Base-by-base conservation (phyloP, 352 stramenopile species). In the Phytophthora europaea region DNA sequence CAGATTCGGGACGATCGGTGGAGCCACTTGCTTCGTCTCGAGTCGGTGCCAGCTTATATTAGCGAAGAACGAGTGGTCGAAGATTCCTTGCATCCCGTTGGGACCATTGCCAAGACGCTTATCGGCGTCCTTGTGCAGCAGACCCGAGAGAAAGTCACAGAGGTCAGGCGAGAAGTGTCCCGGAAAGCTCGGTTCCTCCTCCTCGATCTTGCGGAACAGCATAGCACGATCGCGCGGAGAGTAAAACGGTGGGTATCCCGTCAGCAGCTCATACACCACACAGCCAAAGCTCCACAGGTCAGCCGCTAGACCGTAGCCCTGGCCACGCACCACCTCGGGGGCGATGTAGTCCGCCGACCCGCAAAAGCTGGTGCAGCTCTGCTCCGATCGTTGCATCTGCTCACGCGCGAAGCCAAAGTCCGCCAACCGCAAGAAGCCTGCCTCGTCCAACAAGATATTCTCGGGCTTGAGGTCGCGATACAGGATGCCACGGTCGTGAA, bases 181-280 rank as follows among this genome's bases (percentile, higher is more conserved):
- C n/a, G 97, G 97, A 78, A 99, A 99, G 28, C 81, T 84, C 9
- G 99, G 87, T 36, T 98, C 85, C 20, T 88, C 88, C 43, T 90
- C 88, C 56, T 97, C 86, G 67, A 99, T 99, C 80, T 99, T 99
- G 66, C 97, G 91, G 74, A 99, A 99, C 33, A 99, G 85, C 65
- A 94, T 80, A 52, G 98, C 90, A 12, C 98, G 91, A 68, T 94
- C 85, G n/a, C 75, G 77, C 13, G 82, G 87, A 20, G 75, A 85
- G 80, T 99, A 99, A 74, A 99, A 99, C 31, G 90, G 90, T 51
- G 90, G 89, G 55, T 92, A 94, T 10, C 90, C 90, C 9, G 87
- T 97, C 47, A 97, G 77, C 59, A 97, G 70, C 65, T 95, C 88
- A 69, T 89, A 97, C 16, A 97, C 75, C 10, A 97, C 91, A 60